Base-by-base conservation (phyloP, 2,329 filamentous ascomycete species). In the Aspergillus sp. region DNA sequence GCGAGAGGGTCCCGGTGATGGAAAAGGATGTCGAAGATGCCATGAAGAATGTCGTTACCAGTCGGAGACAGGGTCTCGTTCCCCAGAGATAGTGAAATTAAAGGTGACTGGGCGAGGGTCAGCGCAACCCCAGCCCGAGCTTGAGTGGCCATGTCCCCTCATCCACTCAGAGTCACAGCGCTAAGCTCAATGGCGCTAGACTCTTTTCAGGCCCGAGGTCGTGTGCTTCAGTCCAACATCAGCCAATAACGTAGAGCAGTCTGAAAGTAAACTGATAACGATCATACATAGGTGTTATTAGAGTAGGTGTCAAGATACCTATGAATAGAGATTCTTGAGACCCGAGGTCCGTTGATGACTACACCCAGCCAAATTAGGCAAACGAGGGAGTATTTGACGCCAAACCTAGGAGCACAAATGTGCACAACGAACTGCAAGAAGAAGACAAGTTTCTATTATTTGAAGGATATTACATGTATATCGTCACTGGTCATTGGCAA, bases 401-500 rank as follows among this genome's bases (percentile, higher is more conserved):
- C 27, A 30, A 11, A 11, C 27, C 27, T 11, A 24, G 6, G 20
- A 30, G 22, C 19, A 46, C 24, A 30, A 30, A 30, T 30, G 9
- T 30, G 27, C 27, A 17, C 22, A 24, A 46, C 7, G 7, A 27
- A 24, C 15, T 19, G 44, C 44, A 27, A 9, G 20, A 44, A 46
- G 24, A 46, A 46, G 22, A 24, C 27, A 46, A 30, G 34, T 48
- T 41, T 48, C 20, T 27, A 55, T 55, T 42, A 42, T 44, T n/a
- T 42, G 41, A 37, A 46, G 27, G 33, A 59, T 61, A 62, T 60
- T 67, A 62, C 52, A 48, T 44, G 41, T 46, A 51, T 58, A 58
- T 61, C 62, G 55, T 63, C 56, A 42, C 59, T 51, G 50, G 48
- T 62, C 63, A 48, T 61, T 56, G 47, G 47, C 34, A 57, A 59